Conservation (phyloP, 2,329 filamentous ascomycete species). For the Dothidotthia symphoricarpi region DNA sequence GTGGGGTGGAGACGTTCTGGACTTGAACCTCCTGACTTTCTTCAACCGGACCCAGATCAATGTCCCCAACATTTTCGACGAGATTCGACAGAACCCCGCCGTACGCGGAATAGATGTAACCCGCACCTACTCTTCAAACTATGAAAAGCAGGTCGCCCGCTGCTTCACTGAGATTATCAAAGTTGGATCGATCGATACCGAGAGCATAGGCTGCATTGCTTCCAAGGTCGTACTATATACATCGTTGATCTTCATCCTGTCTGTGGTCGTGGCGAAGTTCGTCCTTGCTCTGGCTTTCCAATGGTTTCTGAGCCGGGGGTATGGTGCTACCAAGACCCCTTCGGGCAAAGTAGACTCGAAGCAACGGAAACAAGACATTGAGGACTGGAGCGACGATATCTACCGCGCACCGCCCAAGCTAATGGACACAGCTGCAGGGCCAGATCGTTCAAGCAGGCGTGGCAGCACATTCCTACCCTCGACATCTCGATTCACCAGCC, state of each 20-base stretch:
- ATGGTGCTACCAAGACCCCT: constrained; percentile 80
- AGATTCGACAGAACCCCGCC: constrained; percentile 68
- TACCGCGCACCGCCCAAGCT: constrained; percentile 86
- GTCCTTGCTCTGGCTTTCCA: constrained; percentile 87
- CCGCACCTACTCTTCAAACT: constrained; percentile 73
- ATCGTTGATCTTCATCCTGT: constrained; percentile 85
- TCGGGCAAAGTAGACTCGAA: constrained; percentile 72
- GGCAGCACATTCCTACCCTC: constrained; percentile 82
- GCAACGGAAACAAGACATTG: constrained; percentile 87
- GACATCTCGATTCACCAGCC: constrained; percentile 90
- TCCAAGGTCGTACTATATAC: constrained; percentile 96
- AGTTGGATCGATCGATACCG: constrained; percentile 92
- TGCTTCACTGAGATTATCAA: constrained; percentile 94
- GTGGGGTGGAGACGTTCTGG: constrained; percentile 90
- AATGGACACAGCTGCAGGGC: constrained; percentile 65
- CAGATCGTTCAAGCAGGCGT: constrained; percentile 75
- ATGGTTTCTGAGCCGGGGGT: constrained; percentile 89
- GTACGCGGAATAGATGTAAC: constrained; percentile 87
- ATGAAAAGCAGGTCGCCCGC: constrained; percentile 77
- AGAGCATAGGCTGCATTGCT: constrained; percentile 94
- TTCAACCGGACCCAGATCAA: constrained; percentile 79
- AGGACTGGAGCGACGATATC: constrained; percentile 97
- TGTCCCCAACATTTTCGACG: constrained; percentile 74
- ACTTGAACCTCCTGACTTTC: constrained; percentile 84
- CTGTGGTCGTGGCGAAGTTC: constrained; percentile 84